Evolutionary conservation across 2,329 filamentous ascomycete species (phyloP), one percentile per base, ranked within the genome.

Genomic region (Monilinia aucupariae): DNA sequence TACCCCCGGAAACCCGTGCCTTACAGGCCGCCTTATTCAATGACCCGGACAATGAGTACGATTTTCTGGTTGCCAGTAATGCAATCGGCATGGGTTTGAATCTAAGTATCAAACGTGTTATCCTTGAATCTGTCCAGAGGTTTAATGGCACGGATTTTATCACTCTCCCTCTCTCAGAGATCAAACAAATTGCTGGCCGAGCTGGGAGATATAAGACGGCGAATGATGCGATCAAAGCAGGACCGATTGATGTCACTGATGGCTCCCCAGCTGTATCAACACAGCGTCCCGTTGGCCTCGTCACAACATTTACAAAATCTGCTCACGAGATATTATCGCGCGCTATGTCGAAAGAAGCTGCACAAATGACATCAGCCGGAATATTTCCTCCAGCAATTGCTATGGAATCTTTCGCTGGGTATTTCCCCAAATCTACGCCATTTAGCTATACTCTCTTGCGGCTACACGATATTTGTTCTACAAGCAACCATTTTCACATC

Each of bases 1-100:
- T 99, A 50, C 94, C 94, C 0, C 93, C 94, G 1, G 94, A 99
- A 74, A 96, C 93, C 48, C 85, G 94, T 66, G 91, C 92, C 3
- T 87, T 93, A 72, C 94, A 99, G 77, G 94, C 94, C 0, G 85
- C 86, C 20, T 80, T 97, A 0, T 99, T 99, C 80, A 99, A 99
- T 72, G 90, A 97, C 67, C 92, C 92, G 0, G 77, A 96, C 73
- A 99, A 96, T 73, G 92, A 97, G 64, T 99, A 97, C 73, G 94
- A 99, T 74, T 96, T 87, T 69, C 80, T 99, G 7, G 92, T 94
- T 32, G 94, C 96, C 10, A 97, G 91, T 70, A 92, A 97, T 76
- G 94, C 94, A 53, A 93, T 99, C 66, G 94, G 94, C 45, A 97
- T 99, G 93, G 94, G 96, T 1, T 79, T 99, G 27, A 99, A 99